These are phyloP conservation scores for Teunomyces atbi DNA, from an alignment of 805 yeast species.

Conservation along the genomic window DNA sequence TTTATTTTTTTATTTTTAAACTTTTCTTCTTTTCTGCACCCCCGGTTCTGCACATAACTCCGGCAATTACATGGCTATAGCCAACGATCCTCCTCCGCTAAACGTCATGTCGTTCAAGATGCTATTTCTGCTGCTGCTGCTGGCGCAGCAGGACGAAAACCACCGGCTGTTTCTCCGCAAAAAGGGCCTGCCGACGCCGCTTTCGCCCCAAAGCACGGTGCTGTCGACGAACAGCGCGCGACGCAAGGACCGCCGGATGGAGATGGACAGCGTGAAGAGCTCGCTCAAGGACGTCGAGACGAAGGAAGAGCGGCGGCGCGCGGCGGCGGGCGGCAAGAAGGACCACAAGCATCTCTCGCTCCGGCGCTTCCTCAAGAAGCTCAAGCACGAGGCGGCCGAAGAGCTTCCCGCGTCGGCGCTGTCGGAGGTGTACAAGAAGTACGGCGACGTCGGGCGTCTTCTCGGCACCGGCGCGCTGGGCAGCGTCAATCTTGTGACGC, in stretches of 20 bases:
- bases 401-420: constrained; percentile 3
- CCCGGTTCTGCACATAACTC: too few species aligned
- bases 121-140: constrained; percentile 10
- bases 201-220: constrained; percentile 21
- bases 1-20: too few species aligned
- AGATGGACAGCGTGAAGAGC: neutral
- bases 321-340: too few species aligned
- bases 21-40: too few species aligned
- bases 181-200: constrained; percentile 20
- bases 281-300: neutral
- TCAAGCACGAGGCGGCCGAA: constrained; percentile 24
- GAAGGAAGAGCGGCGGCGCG: too few species aligned
- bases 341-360: constrained; percentile 28
- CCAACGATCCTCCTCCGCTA: neutral
- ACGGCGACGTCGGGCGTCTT: constrained; percentile 66
- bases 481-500: constrained; percentile 75
- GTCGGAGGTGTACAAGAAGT: constrained; percentile 42
- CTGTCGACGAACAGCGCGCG: neutral
- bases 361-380: constrained; percentile 53
- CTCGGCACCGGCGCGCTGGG: constrained; percentile 96
- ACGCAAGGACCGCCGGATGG: neutral
- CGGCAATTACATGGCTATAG: too few species aligned
- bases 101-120: constrained; percentile 11
- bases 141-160: constrained; percentile 3
- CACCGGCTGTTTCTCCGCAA: constrained; percentile 22